Evolutionary conservation across 306 rosid genomes (phyloP), one percentile per base, ranked within the genome.

Genomic region (Cucumis melo): DNA sequence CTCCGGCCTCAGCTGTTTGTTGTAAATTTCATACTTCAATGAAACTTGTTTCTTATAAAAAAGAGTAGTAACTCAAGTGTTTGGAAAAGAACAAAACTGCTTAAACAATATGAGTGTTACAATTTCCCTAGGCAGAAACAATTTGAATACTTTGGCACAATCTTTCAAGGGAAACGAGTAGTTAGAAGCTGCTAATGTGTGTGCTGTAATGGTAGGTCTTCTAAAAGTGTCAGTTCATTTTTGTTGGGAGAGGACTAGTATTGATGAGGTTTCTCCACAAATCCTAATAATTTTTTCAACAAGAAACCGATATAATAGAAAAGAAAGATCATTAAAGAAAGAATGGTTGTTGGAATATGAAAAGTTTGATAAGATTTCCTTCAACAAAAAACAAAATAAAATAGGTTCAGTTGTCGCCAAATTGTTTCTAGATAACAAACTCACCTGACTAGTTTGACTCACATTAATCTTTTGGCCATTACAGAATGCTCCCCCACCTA

Each of bases 401-500:
- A 32, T 8, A 32, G 7, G 19, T 46, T 46, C 57, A 46, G 12
- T 44, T 32, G 36, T 32, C 4, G 36, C 36, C 36, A 32, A 32
- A 32, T 32, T 32, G 5, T 32, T 32, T 32, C 36, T 48, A 39
- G 27, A 56, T 61, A 24, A 48, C 58, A 56, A 21, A 78, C 83
- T 76, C 55, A 91, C 98, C 93, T 87, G 79, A 78, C 85, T 81
- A 7, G 92, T 85, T 79, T 86, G 81, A 86, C 99, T 94, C 59
- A 83, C 97, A 10, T 82, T 87, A 86, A 94, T 84, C 85, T 84
- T 90, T 75, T 90, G 89, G 36, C 95, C 96, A 57, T 92, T 94
- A 81, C 96, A 94, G 80, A 90, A 92, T 82, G 99, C 92, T 77
- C 97, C 97, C 58, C 96, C 95, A 48, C 97, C 98, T 93, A 66